Evolutionary conservation across 73 alveolate genomes (phyloP).

Genomic region (Paramecium octaurelia): DNA sequence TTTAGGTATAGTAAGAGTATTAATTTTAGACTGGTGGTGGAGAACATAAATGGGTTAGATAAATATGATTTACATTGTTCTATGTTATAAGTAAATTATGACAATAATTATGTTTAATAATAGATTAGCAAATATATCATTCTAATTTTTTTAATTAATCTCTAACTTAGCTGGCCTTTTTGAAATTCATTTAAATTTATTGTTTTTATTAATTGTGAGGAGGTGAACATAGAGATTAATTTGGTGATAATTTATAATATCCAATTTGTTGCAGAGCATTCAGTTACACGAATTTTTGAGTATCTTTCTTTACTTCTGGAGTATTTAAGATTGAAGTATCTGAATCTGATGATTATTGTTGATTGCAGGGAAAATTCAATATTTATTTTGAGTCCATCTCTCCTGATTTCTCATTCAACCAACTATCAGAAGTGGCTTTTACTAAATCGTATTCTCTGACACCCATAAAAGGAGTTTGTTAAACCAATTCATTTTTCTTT

Average conservation of each 20-base stretch:
- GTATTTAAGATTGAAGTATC: neutral
- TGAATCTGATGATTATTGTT: neutral
- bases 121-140: neutral
- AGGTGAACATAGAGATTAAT: neutral
- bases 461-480: slow-evolving; percentile 24
- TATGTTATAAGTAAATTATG: neutral
- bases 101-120: neutral
- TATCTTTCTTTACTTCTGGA: neutral
- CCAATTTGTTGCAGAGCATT: neutral
- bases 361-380: neutral
- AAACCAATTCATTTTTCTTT: neutral
- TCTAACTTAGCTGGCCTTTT: slow-evolving; percentile 15
- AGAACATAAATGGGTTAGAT: slow-evolving; percentile 1
- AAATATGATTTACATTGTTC: neutral
- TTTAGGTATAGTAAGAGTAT: neutral
- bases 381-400: neutral
- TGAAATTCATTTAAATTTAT: neutral
- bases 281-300: neutral
- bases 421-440: neutral
- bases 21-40: neutral
- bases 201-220: neutral
- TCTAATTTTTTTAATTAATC: slow-evolving; percentile 23
- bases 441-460: neutral
- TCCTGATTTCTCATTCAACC: neutral
- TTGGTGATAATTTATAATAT: neutral